Conservation (phyloP, 352 stramenopile genomes). For the Phytophthora sojae region DNA sequence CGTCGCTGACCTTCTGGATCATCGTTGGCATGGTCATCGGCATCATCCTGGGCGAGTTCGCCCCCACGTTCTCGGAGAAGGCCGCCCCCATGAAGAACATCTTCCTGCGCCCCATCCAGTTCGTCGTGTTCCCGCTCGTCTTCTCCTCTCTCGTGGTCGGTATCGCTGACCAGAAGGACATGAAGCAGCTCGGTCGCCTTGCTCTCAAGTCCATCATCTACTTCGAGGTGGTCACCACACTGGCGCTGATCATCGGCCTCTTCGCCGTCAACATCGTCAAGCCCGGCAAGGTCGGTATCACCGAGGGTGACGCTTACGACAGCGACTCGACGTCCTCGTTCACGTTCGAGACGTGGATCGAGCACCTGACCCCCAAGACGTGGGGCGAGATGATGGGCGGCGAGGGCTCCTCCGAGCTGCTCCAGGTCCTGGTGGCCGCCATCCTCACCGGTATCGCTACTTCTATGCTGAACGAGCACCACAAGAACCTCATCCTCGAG, state of each 20-base stretch:
- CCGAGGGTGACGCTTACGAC: constrained; percentile 40
- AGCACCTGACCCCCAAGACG: constrained; percentile 60
- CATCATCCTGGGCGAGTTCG: constrained; percentile 46
- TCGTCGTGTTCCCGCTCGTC: constrained; percentile 63
- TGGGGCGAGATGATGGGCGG: constrained; percentile 67
- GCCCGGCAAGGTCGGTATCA: constrained; percentile 37
- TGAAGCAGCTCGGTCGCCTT: constrained; percentile 53
- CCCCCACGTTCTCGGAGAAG: constrained; percentile 49
- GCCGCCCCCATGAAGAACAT: constrained; percentile 51
- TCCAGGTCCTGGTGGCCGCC: constrained; percentile 51
- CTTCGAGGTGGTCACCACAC: constrained; percentile 58
- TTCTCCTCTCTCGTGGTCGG: constrained; percentile 60
- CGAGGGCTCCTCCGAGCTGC: constrained; percentile 46
- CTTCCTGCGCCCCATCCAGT: constrained; percentile 51
- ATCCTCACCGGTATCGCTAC: constrained; percentile 48
- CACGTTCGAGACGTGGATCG: constrained; percentile 51
- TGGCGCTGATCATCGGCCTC: constrained; percentile 50
- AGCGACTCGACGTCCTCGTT: constrained; percentile 25
- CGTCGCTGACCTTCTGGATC: constrained; percentile 64
- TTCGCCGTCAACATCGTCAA: constrained; percentile 57
- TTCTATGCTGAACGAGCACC: constrained; percentile 26
- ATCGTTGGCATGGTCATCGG: constrained; percentile 41
- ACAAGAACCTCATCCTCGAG: constrained; percentile 43
- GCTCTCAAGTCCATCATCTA: constrained; percentile 60
- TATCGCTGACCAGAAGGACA: constrained; percentile 49